Evolutionary conservation across 148 eudicot genomes (phyloP).

Genomic region (Rhododendron kiyosumense): DNA sequence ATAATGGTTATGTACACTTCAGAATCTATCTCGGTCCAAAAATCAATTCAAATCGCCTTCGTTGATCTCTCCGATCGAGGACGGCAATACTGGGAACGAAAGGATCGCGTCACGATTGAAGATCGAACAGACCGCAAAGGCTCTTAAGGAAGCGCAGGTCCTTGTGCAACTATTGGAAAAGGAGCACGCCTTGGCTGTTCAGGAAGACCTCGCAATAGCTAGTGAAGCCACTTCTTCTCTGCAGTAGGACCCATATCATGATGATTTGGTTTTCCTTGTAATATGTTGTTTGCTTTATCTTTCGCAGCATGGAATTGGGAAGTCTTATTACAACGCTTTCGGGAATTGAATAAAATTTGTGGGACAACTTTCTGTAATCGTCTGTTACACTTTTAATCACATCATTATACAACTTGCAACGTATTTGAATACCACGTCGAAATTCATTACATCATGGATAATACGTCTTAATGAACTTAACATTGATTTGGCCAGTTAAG

Average conservation of each 20-base stretch:
- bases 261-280: neutral
- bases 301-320: too few relatives aligned
- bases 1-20: slow-evolving; percentile 11
- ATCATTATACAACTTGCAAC: neutral
- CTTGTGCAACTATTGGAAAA: neutral
- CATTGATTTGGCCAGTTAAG: too few relatives aligned
- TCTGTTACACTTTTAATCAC: neutral
- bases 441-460: too few relatives aligned
- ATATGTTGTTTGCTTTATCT: neutral
- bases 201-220: neutral
- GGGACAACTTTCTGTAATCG: too few relatives aligned
- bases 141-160: neutral
- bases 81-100: neutral
- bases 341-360: too few relatives aligned
- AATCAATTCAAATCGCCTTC: slow-evolving; percentile 12
- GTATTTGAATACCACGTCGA: neutral
- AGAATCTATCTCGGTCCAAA: slow-evolving; percentile 33
- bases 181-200: neutral
- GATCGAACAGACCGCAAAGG: neutral
- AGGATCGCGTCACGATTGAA: neutral
- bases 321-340: neutral
- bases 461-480: neutral
- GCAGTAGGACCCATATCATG: neutral
- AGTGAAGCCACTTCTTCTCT: neutral
- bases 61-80: neutral